These are phyloP conservation scores for Lithospermum erythrorhizon DNA, from an alignment of 257 asterid genomes.

Conservation along the genomic window DNA sequence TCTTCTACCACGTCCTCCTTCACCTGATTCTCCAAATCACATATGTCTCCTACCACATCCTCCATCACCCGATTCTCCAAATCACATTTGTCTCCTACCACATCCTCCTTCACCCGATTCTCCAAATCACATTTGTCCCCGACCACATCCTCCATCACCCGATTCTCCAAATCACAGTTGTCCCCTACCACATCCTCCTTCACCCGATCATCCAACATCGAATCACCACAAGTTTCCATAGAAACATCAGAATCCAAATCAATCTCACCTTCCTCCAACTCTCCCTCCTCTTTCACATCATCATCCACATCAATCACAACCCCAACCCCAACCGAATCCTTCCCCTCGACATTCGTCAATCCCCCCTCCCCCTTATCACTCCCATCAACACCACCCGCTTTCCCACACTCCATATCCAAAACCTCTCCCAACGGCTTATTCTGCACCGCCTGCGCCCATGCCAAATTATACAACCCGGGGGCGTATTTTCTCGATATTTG, in stretches of 20 bases:
- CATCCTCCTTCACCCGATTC: slow-evolving; percentile 6
- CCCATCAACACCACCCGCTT: slow-evolving; percentile 12
- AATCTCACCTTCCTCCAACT: slow-evolving; percentile 97
- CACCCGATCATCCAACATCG: slow-evolving; percentile 10
- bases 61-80: slow-evolving; percentile 11
- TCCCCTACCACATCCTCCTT: slow-evolving; percentile 8
- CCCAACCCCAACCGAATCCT: slow-evolving; percentile 15
- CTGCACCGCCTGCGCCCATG: slow-evolving; percentile 97
- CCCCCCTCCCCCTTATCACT: slow-evolving; percentile 5
- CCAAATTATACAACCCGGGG: slow-evolving; percentile 67
- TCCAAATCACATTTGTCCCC: slow-evolving; percentile 17
- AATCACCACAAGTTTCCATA: slow-evolving; percentile 17
- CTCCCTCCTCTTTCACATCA: slow-evolving; percentile 78
- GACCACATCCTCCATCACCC: slow-evolving; percentile 6
- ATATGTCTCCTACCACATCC: slow-evolving; percentile 9
- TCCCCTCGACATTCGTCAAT: slow-evolving; percentile 10
- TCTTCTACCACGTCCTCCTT: slow-evolving; percentile 7
- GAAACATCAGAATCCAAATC: slow-evolving; percentile 78
- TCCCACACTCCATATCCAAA: slow-evolving; percentile 40
- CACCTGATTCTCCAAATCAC: slow-evolving; percentile 13
- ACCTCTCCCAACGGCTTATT: slow-evolving; percentile 74
- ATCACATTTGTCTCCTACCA: slow-evolving; percentile 15
- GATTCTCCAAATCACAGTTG: slow-evolving; percentile 20
- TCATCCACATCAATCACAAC: slow-evolving; percentile 50
- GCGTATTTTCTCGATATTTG: slow-evolving; percentile 45